These are phyloP conservation scores for Micractinium conductrix DNA, from an alignment of 139 green algal species.

Conservation along the genomic window DNA sequence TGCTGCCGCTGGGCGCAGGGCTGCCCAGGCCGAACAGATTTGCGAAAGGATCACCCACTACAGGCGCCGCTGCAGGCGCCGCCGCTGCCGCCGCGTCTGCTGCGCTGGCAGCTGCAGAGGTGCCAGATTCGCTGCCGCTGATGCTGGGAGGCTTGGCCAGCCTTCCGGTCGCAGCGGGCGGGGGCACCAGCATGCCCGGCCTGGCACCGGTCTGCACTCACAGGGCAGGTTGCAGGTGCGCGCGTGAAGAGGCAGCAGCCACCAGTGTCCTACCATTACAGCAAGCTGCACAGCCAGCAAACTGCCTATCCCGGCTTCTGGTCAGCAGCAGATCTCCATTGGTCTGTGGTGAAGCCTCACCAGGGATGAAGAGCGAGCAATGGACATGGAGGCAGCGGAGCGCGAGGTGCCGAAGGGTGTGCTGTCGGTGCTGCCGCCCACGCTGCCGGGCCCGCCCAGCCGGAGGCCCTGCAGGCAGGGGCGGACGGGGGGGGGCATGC, in stretches of 20 bases:
- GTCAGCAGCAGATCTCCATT: no score
- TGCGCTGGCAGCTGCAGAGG: no score
- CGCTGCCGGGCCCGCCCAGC: conserved; percentile 1
- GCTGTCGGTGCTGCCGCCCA: conserved; percentile 21
- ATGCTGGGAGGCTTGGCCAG: background rate
- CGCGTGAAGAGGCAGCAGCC: no score
- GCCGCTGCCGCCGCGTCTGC: background rate
- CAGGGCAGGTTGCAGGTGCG: background rate
- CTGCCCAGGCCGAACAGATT: conserved; percentile 12
- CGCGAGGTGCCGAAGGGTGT: conserved; percentile 24
- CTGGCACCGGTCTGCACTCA: background rate
- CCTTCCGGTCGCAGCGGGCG: background rate
- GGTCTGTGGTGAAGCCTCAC: no score
- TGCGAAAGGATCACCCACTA: conserved; percentile 23
- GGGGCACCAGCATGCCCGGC: background rate
- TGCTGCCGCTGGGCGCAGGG: conserved; percentile 5
- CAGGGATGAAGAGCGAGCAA: no score
- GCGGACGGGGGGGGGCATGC: no score
- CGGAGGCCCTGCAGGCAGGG: conserved; percentile 30
- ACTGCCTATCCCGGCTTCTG: no score
- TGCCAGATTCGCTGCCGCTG: background rate
- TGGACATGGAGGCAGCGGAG: background rate
- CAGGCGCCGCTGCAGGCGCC: background rate
- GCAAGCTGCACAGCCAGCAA: no score
- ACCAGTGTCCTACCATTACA: no score